Conservation (phyloP, 139 green algal genomes). For the Chlorella sp. region DNA sequence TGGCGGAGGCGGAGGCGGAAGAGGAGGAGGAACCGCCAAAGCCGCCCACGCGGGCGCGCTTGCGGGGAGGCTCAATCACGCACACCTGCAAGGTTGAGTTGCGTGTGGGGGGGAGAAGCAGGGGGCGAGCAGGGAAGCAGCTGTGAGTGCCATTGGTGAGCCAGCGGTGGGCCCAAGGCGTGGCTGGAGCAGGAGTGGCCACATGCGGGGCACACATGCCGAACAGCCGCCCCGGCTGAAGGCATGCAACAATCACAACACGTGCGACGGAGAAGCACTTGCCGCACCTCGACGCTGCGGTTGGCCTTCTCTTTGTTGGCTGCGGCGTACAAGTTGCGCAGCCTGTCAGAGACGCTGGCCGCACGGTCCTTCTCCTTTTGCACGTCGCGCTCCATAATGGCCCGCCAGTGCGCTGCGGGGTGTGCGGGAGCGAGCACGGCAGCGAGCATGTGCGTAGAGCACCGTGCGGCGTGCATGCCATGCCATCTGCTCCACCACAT, state of each 20-base stretch:
- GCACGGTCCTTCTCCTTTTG: not conserved
- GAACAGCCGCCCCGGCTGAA: too few species aligned
- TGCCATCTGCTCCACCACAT: not conserved
- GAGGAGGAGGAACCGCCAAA: not conserved
- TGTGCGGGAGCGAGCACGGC: not conserved
- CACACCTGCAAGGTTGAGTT: not conserved
- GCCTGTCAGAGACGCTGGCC: not conserved
- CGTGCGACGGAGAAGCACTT: too few species aligned
- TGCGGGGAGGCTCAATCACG: not conserved
- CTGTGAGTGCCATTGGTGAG: too few species aligned
- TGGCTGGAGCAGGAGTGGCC: too few species aligned
- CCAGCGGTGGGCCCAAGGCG: too few species aligned
- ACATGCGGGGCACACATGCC: too few species aligned
- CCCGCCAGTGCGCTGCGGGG: constrained; percentile 3
- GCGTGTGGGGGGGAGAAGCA: not conserved
- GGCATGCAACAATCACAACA: too few species aligned
- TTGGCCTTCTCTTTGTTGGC: not conserved
- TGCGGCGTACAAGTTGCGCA: not conserved
- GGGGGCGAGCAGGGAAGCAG: too few species aligned
- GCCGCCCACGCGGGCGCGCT: not conserved
- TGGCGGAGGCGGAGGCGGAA: not conserved
- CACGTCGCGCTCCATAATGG: not conserved
- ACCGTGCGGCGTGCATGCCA: not conserved
- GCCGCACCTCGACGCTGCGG: not conserved
- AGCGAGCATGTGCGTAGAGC: not conserved